Conservation (phyloP, 2,329 filamentous ascomycete species). For the Chlorencoelia australis region DNA sequence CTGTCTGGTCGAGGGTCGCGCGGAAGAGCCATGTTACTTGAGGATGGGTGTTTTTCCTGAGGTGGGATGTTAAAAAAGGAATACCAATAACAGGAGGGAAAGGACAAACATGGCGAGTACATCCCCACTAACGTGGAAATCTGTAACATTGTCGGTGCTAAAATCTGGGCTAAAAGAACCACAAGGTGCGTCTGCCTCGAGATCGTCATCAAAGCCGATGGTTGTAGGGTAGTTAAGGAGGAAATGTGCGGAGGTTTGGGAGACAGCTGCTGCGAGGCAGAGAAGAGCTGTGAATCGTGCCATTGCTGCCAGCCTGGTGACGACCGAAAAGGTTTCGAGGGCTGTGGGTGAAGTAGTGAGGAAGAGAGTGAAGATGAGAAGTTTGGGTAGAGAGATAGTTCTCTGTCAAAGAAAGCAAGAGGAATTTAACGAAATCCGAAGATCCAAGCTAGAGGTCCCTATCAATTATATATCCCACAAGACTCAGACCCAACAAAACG, state of each 20-base stretch:
- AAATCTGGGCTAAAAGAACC: constrained; percentile 43
- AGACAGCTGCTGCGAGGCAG: constrained; percentile 8
- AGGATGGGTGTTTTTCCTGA: constrained; percentile 36
- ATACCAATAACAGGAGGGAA: neutral
- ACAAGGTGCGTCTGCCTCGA: constrained; percentile 39
- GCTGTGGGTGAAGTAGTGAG: too few species aligned
- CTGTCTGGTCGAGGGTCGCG: constrained; percentile 39
- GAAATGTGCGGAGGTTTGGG: constrained; percentile 42
- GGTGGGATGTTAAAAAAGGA: neutral
- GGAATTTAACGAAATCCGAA: too few species aligned
- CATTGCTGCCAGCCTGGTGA: too few species aligned
- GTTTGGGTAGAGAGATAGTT: too few species aligned
- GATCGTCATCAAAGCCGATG: constrained; percentile 40
- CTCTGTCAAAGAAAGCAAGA: too few species aligned
- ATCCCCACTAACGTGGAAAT: constrained; percentile 50
- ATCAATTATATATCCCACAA: too few species aligned
- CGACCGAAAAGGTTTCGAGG: too few species aligned
- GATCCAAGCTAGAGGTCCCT: too few species aligned
- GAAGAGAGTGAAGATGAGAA: too few species aligned
- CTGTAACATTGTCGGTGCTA: constrained; percentile 39
- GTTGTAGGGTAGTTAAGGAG: constrained; percentile 37
- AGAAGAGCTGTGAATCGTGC: constrained; percentile 6
- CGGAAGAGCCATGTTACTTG: constrained; percentile 48
- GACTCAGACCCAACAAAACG: too few species aligned
- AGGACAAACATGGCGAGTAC: constrained; percentile 31